These are phyloP conservation scores for Chrysoporthe puriensis DNA, from an alignment of 2,329 filamentous ascomycete species.

Conservation along the genomic window DNA sequence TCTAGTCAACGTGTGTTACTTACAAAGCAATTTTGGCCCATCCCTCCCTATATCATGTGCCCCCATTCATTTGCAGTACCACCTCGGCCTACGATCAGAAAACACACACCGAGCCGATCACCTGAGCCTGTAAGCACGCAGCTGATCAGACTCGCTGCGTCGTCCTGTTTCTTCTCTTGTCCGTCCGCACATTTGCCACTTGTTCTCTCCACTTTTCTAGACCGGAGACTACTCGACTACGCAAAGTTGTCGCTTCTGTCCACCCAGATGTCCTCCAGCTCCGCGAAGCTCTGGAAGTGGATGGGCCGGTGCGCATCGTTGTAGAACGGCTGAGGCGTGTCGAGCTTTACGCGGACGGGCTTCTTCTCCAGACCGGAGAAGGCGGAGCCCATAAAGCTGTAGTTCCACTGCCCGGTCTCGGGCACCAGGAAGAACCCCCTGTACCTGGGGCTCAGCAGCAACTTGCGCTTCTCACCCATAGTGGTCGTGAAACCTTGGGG, in stretches of 20 bases:
- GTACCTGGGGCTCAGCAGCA: conserved; percentile 90
- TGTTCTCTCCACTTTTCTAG: not conserved
- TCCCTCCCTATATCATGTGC: not conserved
- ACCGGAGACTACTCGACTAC: conserved; percentile 47
- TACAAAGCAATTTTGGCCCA: not conserved
- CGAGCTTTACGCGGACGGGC: conserved; percentile 87
- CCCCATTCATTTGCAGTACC: not conserved
- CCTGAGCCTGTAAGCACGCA: not conserved
- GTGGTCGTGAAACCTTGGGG: conserved; percentile 89
- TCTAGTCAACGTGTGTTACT: not conserved
- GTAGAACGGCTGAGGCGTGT: conserved; percentile 89
- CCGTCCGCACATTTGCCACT: not conserved
- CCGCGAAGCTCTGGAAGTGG: conserved; percentile 97
- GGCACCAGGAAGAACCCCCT: conserved; percentile 96
- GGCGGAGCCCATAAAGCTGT: conserved; percentile 92
- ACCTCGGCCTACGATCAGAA: not conserved
- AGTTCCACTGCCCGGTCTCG: conserved; percentile 91
- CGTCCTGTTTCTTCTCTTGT: not conserved
- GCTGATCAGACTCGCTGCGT: not conserved
- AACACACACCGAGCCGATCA: not conserved
- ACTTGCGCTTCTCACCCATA: conserved; percentile 95
- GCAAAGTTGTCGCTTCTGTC: conserved; percentile 93
- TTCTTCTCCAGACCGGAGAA: conserved; percentile 92
- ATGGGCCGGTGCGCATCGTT: conserved; percentile 88
- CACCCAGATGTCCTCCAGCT: conserved; percentile 96